Conservation (phyloP, 129 eudicot species). For the Flaveria linearis region DNA sequence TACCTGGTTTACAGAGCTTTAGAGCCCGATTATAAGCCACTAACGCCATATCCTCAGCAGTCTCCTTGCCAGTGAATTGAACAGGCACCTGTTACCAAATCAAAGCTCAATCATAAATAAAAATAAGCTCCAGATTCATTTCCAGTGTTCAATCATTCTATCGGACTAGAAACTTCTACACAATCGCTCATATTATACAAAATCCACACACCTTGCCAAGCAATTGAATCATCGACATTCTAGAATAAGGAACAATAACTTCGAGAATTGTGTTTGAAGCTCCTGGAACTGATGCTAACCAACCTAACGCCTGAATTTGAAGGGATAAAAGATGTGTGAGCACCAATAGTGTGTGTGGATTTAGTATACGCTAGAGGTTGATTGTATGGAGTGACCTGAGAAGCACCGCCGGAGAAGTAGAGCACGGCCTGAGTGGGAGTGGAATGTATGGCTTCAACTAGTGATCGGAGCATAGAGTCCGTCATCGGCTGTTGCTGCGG, state of each 20-base stretch:
- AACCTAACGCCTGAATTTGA: slow-evolving; percentile 60
- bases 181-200: slow-evolving; percentile 3
- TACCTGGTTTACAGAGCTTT: slow-evolving; percentile 81
- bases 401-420: slow-evolving; percentile 87
- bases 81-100: slow-evolving; percentile 57
- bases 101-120: slow-evolving; percentile 2
- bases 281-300: slow-evolving; percentile 90
- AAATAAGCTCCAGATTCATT: not conserved
- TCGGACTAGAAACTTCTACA: not conserved
- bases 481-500: slow-evolving; percentile 32
- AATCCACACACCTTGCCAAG: slow-evolving; percentile 63
- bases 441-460: slow-evolving; percentile 86
- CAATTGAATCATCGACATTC: slow-evolving; percentile 87
- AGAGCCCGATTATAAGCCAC: slow-evolving; percentile 93
- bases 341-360: slow-evolving; percentile 3
- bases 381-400: slow-evolving; percentile 52
- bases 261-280: slow-evolving; percentile 92
- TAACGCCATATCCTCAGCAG: slow-evolving; percentile 87
- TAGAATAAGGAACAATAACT: slow-evolving; percentile 84
- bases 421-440: slow-evolving; percentile 87
- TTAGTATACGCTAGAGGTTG: not conserved
- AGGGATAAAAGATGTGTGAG: not conserved
- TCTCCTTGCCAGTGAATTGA: slow-evolving; percentile 63
- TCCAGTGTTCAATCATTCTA: not conserved
- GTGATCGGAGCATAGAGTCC: slow-evolving; percentile 55